Conservation (phyloP, 129 eudicot species). For the Artemisia argyi region DNA sequence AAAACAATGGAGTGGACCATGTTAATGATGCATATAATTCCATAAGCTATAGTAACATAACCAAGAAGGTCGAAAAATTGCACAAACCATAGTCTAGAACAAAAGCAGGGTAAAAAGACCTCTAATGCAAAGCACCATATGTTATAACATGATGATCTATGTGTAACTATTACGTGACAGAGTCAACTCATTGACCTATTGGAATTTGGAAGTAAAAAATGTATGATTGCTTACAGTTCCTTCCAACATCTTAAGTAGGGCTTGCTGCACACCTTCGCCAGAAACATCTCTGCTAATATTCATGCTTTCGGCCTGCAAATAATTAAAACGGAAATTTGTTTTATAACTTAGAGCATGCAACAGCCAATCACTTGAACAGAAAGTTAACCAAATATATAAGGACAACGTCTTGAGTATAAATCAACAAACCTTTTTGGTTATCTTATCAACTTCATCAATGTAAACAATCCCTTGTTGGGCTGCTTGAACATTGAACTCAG, state of each 20-base stretch:
- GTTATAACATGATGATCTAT: no score
- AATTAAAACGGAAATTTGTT: background rate
- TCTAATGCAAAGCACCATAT: no score
- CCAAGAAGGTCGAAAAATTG: no score
- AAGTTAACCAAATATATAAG: no score
- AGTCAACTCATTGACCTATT: no score
- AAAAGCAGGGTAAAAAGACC: no score
- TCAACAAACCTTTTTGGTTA: conserved; percentile 76
- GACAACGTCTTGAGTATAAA: background rate
- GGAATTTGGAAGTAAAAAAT: background rate
- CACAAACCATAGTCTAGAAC: no score
- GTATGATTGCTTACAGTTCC: conserved; percentile 79
- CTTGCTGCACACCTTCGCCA: conserved; percentile 99
- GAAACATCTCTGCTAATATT: conserved; percentile 94
- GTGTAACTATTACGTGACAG: no score
- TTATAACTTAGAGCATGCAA: no score
- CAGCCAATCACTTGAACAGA: no score
- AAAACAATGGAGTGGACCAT: background rate
- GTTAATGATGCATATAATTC: no score
- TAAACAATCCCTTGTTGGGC: conserved; percentile 97
- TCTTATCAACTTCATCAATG: conserved; percentile 98
- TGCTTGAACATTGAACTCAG: conserved; percentile 91
- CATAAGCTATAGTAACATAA: no score
- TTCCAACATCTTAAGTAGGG: conserved; percentile 91
- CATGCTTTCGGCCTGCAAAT: conserved; percentile 74